Percentiles rank a stretch among this genome's conserved stretches.
phyloP scores from a whole-genome alignment of 768 basidiomycete species.

The Russula brevipes region DNA sequence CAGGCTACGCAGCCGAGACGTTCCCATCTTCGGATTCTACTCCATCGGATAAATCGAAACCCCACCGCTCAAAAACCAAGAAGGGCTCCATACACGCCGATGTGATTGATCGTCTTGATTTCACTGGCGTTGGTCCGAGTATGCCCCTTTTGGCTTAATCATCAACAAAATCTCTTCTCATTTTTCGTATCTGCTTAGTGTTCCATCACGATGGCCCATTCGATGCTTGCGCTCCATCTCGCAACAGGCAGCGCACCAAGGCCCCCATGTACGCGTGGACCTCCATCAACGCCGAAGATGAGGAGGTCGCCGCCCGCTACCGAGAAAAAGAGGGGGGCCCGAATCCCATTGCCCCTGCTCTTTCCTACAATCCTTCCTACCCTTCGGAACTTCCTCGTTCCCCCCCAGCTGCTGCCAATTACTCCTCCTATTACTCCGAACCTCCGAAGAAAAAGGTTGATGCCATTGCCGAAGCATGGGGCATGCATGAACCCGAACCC shows the following conservation, averaged over 20 bases:
- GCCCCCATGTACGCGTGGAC: conserved; percentile 84
- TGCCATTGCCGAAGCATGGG: conserved; percentile 89
- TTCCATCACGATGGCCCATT: conserved; percentile 92
- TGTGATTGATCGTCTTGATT: conserved; percentile 86
- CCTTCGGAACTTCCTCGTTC: conserved; percentile 33
- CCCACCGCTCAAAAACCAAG: conserved; percentile 48
- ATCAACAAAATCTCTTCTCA: conserved; percentile 24
- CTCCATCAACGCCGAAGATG: conserved; percentile 34
- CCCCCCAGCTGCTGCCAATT: conserved; percentile 9
- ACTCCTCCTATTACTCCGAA: conserved; percentile 35
- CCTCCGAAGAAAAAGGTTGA: conserved; percentile 82
- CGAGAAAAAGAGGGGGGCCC: conserved; percentile 22
- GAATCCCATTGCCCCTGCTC: conserved; percentile 24
- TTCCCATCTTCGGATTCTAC: conserved; percentile 47
- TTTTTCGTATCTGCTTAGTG: conserved; percentile 42
- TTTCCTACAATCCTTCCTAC: conserved; percentile 43
- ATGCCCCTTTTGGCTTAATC: conserved; percentile 30
- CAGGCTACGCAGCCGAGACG: conserved; percentile 35
- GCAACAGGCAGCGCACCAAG: conserved; percentile 71
- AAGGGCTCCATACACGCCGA: conserved; percentile 82
- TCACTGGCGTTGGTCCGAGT: conserved; percentile 81
- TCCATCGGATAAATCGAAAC: conserved; percentile 43
- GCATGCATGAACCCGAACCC: conserved; percentile 87
- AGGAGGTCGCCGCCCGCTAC: conserved; percentile 36
- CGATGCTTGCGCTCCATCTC: conserved; percentile 86